Percentiles rank a stretch among this genome's conserved stretches.
phyloP scores from a whole-genome alignment of 2,329 filamentous ascomycete genomes.

The Tolypocladium amazonense region DNA sequence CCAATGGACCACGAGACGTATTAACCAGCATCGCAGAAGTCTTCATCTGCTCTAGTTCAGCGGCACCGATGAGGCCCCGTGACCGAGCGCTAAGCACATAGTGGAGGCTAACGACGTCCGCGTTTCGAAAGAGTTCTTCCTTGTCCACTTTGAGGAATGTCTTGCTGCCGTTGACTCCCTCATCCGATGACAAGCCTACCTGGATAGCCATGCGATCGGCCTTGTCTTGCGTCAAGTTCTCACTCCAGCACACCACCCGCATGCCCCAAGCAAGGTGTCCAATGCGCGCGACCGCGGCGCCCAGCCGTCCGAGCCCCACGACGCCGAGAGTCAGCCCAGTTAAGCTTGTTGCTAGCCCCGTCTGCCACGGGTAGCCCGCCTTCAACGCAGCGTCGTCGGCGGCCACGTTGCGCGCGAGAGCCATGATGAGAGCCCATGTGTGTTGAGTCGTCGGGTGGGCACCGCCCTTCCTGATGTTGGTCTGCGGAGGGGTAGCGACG shows the following conservation, averaged over 20 bases:
- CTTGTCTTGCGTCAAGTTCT: slow-evolving; percentile 50
- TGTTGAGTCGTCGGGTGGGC: slow-evolving; percentile 44
- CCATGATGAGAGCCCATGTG: slow-evolving; percentile 44
- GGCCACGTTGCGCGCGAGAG: slow-evolving; percentile 46
- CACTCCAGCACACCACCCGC: slow-evolving; percentile 54
- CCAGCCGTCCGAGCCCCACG: slow-evolving; percentile 52
- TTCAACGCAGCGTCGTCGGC: slow-evolving; percentile 49
- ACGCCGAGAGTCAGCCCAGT: slow-evolving; percentile 19
- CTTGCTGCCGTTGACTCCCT: neutral
- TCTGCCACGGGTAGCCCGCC: slow-evolving; percentile 43
- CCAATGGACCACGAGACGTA: neutral
- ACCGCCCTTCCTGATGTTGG: slow-evolving; percentile 18
- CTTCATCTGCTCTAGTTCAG: neutral
- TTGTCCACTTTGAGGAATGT: neutral
- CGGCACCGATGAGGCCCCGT: neutral
- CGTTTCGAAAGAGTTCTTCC: neutral
- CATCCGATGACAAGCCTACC: slow-evolving; percentile 39
- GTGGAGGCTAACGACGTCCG: neutral
- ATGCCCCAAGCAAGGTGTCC: slow-evolving; percentile 52
- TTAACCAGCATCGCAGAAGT: neutral
- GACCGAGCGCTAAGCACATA: neutral
- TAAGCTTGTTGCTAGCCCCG: slow-evolving; percentile 41
- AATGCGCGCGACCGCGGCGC: slow-evolving; percentile 47
- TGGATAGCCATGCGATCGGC: slow-evolving; percentile 45
- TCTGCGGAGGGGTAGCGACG: slow-evolving; percentile 31